Percentiles rank a stretch among this genome's conserved stretches.
Conservation (phyloP, 139 green algal species). For the Diplosphaera chodatii region DNA sequence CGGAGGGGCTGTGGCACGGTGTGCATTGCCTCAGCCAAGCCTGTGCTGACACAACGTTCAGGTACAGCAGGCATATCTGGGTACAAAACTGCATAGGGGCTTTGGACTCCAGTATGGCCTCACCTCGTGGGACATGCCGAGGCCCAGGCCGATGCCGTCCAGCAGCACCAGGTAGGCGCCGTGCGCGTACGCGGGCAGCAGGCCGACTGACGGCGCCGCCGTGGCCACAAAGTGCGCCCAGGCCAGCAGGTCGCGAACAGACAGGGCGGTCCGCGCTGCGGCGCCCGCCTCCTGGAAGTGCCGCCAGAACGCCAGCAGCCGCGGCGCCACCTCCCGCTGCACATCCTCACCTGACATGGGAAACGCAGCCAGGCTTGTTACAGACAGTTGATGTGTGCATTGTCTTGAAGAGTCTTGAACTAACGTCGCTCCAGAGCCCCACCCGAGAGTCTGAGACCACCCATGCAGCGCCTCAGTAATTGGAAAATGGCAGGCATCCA, state of each 20-base stretch:
- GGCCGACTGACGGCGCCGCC: slow-evolving; percentile 37
- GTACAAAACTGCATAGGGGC: too few species aligned
- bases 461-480: too few species aligned
- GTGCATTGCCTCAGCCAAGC: too few species aligned
- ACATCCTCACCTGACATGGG: slow-evolving; percentile 9
- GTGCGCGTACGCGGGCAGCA: slow-evolving; percentile 70
- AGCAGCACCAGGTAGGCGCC: slow-evolving; percentile 86
- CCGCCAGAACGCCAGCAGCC: slow-evolving; percentile 80
- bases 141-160: slow-evolving; percentile 86
- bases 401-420: too few species aligned
- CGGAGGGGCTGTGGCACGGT: too few species aligned
- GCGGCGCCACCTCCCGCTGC: slow-evolving; percentile 17
- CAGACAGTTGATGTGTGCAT: too few species aligned
- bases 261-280: slow-evolving; percentile 50
- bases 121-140: slow-evolving; percentile 48
- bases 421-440: too few species aligned
- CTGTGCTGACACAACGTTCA: too few species aligned
- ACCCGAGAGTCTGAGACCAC: too few species aligned
- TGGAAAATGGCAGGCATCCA: too few species aligned
- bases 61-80: too few species aligned
- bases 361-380: too few species aligned
- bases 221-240: slow-evolving; percentile 83
- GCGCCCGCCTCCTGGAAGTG: slow-evolving; percentile 46
- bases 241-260: slow-evolving; percentile 85
- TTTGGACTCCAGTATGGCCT: background rate